Conservation (phyloP, 768 basidiomycete species). For the Mycena haematopus region DNA sequence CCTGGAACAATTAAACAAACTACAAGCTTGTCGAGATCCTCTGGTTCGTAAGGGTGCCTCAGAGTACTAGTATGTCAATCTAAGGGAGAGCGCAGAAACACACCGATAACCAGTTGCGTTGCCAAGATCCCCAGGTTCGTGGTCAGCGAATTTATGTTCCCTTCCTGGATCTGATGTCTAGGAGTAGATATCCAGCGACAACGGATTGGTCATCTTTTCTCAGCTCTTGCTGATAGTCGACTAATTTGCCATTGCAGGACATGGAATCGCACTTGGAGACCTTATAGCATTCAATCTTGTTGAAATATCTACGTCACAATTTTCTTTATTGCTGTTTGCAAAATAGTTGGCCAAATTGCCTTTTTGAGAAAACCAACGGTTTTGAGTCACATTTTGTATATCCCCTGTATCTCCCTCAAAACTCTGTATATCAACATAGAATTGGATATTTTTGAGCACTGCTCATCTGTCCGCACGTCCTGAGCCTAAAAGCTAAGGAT, state of each 20-base stretch:
- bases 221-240: background rate
- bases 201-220: background rate
- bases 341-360: too few species aligned
- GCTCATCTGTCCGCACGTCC: too few species aligned
- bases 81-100: background rate
- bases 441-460: too few species aligned
- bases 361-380: too few species aligned
- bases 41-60: conserved; percentile 4
- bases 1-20: background rate
- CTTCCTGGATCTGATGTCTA: background rate
- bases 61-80: background rate
- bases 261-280: background rate
- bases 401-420: too few species aligned
- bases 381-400: too few species aligned
- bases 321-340: too few species aligned
- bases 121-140: conserved; percentile 1
- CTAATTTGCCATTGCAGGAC: background rate
- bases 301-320: too few species aligned
- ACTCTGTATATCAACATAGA: too few species aligned
- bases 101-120: background rate
- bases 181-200: conserved; percentile 8
- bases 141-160: background rate
- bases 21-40: background rate
- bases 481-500: too few species aligned
- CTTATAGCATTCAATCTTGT: background rate